Evolutionary conservation across 1,139 yeast species (phyloP).

Genomic region (Neolecta irregularis): DNA sequence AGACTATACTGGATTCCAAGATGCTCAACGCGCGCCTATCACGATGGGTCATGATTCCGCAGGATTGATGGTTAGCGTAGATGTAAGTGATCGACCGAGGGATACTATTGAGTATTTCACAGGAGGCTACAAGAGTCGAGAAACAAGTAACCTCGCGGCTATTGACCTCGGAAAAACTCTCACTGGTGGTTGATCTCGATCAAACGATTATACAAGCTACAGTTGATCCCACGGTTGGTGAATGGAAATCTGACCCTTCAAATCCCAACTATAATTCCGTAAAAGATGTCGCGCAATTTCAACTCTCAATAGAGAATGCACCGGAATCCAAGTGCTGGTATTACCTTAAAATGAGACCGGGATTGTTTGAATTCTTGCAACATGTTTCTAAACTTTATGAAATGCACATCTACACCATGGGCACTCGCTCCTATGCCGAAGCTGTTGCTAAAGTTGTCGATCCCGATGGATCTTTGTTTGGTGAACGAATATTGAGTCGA

Average conservation of each 20-base stretch:
- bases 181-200: constrained; percentile 87
- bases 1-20: constrained; percentile 61
- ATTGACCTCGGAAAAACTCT: constrained; percentile 48
- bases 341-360: constrained; percentile 86
- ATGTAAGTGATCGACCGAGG: too few species aligned
- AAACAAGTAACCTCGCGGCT: constrained; percentile 48
- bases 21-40: constrained; percentile 66
- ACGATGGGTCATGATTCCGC: constrained; percentile 82
- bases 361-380: constrained; percentile 54
- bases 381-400: constrained; percentile 55
- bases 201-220: constrained; percentile 97
- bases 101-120: too few species aligned
- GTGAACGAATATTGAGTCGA: constrained; percentile 78
- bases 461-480: constrained; percentile 73
- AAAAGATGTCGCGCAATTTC: constrained; percentile 63
- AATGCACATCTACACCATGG: constrained; percentile 95
- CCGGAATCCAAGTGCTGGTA: too few species aligned
- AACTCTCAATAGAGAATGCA: constrained; percentile 38
- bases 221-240: constrained; percentile 92
- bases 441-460: constrained; percentile 85
- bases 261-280: constrained; percentile 78
- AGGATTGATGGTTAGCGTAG: constrained; percentile 67
- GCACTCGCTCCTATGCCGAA: constrained; percentile 87
- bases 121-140: constrained; percentile 80
- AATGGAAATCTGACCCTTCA: constrained; percentile 77